Conservation (phyloP, 345 rosid genomes). For the Theobroma cacao region DNA sequence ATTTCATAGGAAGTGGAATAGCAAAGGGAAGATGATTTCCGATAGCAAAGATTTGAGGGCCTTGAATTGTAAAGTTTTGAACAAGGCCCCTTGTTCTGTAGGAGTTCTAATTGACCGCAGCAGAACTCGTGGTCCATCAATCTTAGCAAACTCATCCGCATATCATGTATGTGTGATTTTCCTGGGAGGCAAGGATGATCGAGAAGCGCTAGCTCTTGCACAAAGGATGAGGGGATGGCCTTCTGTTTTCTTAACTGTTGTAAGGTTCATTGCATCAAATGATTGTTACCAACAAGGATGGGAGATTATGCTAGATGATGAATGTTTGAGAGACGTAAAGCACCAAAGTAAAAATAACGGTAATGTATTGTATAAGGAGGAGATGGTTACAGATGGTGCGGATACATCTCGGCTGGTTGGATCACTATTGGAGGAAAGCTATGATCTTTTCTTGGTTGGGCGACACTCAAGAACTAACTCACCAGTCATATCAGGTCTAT, state of each 20-base stretch:
- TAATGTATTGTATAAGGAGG: background rate
- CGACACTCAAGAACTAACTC: background rate
- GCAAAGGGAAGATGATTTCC: conserved; percentile 21
- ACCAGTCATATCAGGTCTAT: background rate
- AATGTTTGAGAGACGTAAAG: conserved; percentile 14
- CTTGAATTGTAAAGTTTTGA: conserved; percentile 16
- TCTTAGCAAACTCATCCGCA: background rate
- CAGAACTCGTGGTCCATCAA: background rate
- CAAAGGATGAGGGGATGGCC: conserved; percentile 12
- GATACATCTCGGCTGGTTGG: conserved; percentile 11
- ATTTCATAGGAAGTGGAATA: conserved; percentile 33
- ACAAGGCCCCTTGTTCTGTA: conserved; percentile 37
- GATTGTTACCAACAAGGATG: background rate
- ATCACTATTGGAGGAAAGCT: background rate
- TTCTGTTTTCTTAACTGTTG: conserved; percentile 9
- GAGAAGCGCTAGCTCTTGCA: conserved; percentile 30
- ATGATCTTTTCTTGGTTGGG: conserved; percentile 25
- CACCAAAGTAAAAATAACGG: background rate
- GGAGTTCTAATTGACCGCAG: conserved; percentile 30
- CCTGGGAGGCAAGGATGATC: conserved; percentile 36
- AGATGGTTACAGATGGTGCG: conserved; percentile 7
- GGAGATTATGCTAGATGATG: conserved; percentile 19
- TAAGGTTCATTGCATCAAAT: background rate
- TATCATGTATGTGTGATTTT: conserved; percentile 22
- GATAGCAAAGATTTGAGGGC: conserved; percentile 8